Percentiles rank a stretch among this genome's conserved stretches.
Evolutionary conservation across 495 filamentous ascomycete genomes (phyloP).

Genomic region (Tricharina praecox): DNA sequence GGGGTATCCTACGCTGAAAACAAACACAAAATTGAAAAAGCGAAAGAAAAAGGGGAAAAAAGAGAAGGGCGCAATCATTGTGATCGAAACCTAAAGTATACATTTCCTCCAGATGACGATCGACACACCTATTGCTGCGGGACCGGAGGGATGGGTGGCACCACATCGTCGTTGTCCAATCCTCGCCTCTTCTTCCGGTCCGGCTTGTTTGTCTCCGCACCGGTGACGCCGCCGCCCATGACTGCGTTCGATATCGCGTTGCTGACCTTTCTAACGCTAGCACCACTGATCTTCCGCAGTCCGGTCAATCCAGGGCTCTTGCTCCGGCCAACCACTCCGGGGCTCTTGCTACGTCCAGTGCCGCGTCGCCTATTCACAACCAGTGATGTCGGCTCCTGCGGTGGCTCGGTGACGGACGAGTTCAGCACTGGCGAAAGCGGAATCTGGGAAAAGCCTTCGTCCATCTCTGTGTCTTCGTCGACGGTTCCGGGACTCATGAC

Average conservation of each 20-base stretch:
- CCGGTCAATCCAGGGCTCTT: neutral
- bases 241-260: neutral
- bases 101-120: no score
- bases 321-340: no score
- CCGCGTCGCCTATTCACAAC: neutral
- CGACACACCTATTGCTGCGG: no score
- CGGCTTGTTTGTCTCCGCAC: neutral
- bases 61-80: no score
- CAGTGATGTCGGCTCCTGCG: neutral
- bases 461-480: conserved; percentile 10
- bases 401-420: neutral
- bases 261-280: neutral
- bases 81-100: no score
- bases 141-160: no score
- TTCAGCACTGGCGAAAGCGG: conserved; percentile 16
- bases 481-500: neutral
- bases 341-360: no score
- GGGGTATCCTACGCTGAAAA: neutral
- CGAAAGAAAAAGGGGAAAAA: neutral
- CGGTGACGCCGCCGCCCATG: conserved; percentile 1
- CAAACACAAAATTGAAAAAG: neutral
- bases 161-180: neutral
- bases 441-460: conserved; percentile 2
- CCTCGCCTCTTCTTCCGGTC: conserved; percentile 31
- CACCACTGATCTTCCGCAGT: neutral